A percentile compares a stretch with the other conserved stretches of the same genome.
phyloP scores from a whole-genome alignment of 495 filamentous ascomycete species.

The Ramalina intermedia region DNA sequence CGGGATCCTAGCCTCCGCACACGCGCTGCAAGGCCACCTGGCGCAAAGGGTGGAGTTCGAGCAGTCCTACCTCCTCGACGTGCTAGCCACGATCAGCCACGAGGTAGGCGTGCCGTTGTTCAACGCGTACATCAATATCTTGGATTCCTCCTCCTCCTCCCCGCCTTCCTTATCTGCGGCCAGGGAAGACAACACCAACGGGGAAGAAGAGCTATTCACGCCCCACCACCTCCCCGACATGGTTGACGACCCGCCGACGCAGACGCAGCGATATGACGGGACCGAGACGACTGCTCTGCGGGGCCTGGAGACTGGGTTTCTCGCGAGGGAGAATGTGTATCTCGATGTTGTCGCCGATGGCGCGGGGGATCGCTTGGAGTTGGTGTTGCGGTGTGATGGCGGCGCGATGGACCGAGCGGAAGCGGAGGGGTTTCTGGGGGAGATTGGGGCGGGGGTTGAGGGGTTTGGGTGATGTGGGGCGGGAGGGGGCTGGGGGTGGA shows the following conservation, averaged over 20 bases:
- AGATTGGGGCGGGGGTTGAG: constrained; percentile 16
- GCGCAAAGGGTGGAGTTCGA: constrained; percentile 21
- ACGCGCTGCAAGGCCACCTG: constrained; percentile 15
- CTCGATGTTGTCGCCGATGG: constrained; percentile 19
- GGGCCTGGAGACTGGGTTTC: constrained; percentile 14
- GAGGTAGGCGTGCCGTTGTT: constrained; percentile 13
- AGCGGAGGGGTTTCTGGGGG: constrained; percentile 13
- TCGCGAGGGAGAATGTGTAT: constrained; percentile 19
- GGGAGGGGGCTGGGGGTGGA: no score
- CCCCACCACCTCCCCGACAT: constrained; percentile 7
- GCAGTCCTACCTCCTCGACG: constrained; percentile 19
- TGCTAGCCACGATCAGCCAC: constrained; percentile 10
- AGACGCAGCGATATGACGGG: neutral
- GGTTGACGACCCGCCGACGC: neutral
- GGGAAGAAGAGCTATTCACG: constrained; percentile 10
- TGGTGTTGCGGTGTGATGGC: constrained; percentile 20
- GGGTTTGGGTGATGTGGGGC: neutral
- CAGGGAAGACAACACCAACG: no score
- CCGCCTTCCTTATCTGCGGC: neutral
- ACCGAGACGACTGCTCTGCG: constrained; percentile 13
- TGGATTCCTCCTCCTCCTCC: constrained; percentile 15
- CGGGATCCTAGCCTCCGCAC: neutral
- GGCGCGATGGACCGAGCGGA: constrained; percentile 12
- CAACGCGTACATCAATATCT: constrained; percentile 25
- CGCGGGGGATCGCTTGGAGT: constrained; percentile 18